Evolutionary conservation across 2,329 filamentous ascomycete genomes (phyloP), one percentile per base, ranked within the genome.

Genomic region (Talaromyces verruculosus): DNA sequence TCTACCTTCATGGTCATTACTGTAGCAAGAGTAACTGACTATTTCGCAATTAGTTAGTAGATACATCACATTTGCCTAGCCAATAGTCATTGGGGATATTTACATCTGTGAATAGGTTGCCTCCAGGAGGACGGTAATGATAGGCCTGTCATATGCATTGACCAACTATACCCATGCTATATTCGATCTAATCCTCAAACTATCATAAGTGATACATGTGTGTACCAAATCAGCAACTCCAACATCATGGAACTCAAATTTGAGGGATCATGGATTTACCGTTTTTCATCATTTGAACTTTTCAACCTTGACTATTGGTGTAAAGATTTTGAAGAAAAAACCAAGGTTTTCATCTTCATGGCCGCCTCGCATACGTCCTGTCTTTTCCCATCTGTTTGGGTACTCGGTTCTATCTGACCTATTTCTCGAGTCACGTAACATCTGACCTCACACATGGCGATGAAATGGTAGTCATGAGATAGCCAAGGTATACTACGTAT

Each of bases 121-220:
- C n/a, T 37, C 19, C 13, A 37, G 33, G 15, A 37, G 25, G 1
- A 22, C 17, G 8, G 7, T 22, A 19, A 35, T 55, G 5, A 55
- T 35, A 55, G 51, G 51, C n/a, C 19, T 35, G 30, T 55, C 51
- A 35, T 19, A 55, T 35, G 51, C 30, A 55, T 35, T 5, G 30
- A 55, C 49, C 30, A 19, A 3, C 5, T 8, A 19, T 22, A 35
- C 30, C 17, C 17, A 57, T 39, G 13, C 4, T 37, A 19, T 35
- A 22, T 15, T 25, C 5, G n/a, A 57, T 39, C n/a, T 39, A 25
- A 17, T 5, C n/a, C 11, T 17, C 33, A 39, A 39, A 33, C 53
- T 57, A 39, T 37, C 8, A 19, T 22, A 57, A 39, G 33, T 57
- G 33, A 35, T 57, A 57, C 53, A 39, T 57, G 53, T 37, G 53